phyloP scores from a whole-genome alignment of 2,329 filamentous ascomycete species.

The Aspergillus thermomutatus region DNA sequence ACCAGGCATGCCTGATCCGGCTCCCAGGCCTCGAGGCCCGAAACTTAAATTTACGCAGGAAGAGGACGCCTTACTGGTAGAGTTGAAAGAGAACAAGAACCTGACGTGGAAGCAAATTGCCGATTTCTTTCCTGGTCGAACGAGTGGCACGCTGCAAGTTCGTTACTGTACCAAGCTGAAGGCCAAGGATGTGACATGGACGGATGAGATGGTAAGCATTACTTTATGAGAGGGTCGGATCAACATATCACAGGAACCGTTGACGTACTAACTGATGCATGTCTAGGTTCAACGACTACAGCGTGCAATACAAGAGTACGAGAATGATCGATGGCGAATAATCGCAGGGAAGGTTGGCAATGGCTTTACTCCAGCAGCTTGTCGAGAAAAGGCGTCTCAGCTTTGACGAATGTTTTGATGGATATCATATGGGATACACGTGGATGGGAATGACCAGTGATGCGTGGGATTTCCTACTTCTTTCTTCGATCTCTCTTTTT shows the following conservation, averaged over 20 bases:
- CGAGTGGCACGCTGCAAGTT: conserved; percentile 86
- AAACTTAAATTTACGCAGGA: conserved; percentile 94
- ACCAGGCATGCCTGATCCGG: conserved; percentile 80
- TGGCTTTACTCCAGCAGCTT: conserved; percentile 82
- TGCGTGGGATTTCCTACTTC: neutral
- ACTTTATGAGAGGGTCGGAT: neutral
- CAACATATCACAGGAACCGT: neutral
- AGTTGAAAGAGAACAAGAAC: conserved; percentile 91
- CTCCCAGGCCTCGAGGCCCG: conserved; percentile 74
- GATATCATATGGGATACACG: neutral
- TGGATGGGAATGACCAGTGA: neutral
- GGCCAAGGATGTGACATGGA: conserved; percentile 91
- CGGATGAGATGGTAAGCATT: conserved; percentile 73
- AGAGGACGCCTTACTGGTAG: conserved; percentile 82
- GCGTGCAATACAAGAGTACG: conserved; percentile 40
- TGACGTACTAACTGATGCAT: conserved; percentile 10
- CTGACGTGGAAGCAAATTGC: conserved; percentile 97
- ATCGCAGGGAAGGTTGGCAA: conserved; percentile 87
- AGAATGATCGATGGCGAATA: conserved; percentile 81
- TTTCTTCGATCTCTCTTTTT: neutral
- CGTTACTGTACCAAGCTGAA: conserved; percentile 94
- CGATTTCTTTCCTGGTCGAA: conserved; percentile 89
- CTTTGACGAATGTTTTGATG: conserved; percentile 10
- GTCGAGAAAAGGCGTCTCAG: conserved; percentile 70
- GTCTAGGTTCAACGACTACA: conserved; percentile 36